These are phyloP conservation scores for Camillea tinctor DNA, from an alignment of 2,329 filamentous ascomycete species.

Conservation along the genomic window DNA sequence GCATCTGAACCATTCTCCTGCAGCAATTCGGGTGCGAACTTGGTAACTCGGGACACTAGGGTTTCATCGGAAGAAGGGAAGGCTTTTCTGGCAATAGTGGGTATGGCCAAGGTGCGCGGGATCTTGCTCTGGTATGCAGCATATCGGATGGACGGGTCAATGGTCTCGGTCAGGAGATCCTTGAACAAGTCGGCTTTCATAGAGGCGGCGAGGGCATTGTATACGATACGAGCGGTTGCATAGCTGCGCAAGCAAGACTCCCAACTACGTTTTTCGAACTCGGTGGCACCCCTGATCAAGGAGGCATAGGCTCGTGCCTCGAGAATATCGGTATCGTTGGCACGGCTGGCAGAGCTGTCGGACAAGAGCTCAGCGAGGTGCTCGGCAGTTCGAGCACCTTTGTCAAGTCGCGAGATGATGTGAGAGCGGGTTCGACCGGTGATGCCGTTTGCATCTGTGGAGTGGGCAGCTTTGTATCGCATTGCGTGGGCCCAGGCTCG, in stretches of 20 bases:
- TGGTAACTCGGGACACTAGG: constrained; percentile 66
- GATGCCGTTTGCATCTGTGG: constrained; percentile 76
- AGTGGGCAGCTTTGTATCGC: constrained; percentile 83
- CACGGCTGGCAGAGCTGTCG: constrained; percentile 61
- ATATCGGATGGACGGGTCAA: constrained; percentile 92
- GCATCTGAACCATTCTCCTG: constrained; percentile 52
- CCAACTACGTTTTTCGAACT: constrained; percentile 90
- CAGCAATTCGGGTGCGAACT: constrained; percentile 67
- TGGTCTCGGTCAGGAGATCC: constrained; percentile 79
- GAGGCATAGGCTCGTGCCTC: constrained; percentile 84
- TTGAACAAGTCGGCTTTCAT: constrained; percentile 75
- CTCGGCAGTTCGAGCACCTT: constrained; percentile 70
- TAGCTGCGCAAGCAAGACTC: constrained; percentile 73
- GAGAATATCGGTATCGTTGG: constrained; percentile 68
- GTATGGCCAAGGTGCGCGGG: constrained; percentile 78
- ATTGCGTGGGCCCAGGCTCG: constrained; percentile 94
- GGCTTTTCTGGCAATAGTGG: constrained; percentile 73
- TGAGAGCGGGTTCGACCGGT: constrained; percentile 79
- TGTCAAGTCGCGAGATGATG: constrained; percentile 82
- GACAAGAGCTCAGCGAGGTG: constrained; percentile 66
- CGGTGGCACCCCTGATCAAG: constrained; percentile 71
- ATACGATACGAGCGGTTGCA: constrained; percentile 76
- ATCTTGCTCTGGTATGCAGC: constrained; percentile 90
- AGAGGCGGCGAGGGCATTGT: constrained; percentile 68
- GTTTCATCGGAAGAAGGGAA: constrained; percentile 66